Evolutionary conservation across 169 alveolate genomes (phyloP).

Genomic region (Eimeria mitis): DNA sequence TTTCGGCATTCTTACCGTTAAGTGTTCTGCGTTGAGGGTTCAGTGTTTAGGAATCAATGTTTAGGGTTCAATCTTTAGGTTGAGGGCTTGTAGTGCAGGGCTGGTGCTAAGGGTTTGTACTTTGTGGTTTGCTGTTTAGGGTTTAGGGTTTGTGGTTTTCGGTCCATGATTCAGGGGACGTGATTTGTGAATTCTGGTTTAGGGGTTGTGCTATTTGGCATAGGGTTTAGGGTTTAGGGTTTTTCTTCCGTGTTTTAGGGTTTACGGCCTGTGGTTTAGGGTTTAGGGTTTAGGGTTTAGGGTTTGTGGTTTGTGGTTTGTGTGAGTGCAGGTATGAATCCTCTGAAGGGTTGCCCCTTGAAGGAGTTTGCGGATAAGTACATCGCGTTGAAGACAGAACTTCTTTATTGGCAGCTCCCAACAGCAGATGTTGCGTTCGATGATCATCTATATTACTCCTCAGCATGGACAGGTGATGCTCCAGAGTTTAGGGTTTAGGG

Average conservation of each 20-base stretch:
- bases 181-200: no score
- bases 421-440: constrained; percentile 65
- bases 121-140: no score
- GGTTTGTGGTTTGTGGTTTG: neutral
- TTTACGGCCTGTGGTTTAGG: neutral
- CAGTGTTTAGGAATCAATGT: no score
- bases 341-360: constrained; percentile 42
- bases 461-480: constrained; percentile 77
- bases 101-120: no score
- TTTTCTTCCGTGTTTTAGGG: neutral
- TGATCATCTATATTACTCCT: constrained; percentile 19
- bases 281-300: neutral
- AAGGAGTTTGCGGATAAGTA: constrained; percentile 53
- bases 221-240: no score
- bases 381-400: constrained; percentile 66
- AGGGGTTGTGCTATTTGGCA: no score
- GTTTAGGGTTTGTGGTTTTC: no score
- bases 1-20: no score
- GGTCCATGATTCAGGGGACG: no score
- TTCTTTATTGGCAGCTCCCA: constrained; percentile 70
- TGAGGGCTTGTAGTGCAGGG: no score
- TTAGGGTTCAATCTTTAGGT: no score
- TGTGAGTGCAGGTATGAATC: constrained; percentile 45
- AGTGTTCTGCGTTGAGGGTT: no score
- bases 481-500: neutral